phyloP scores from a whole-genome alignment of 192 early-diverging fungal genomes.

The Paraglomus brasilianum region DNA sequence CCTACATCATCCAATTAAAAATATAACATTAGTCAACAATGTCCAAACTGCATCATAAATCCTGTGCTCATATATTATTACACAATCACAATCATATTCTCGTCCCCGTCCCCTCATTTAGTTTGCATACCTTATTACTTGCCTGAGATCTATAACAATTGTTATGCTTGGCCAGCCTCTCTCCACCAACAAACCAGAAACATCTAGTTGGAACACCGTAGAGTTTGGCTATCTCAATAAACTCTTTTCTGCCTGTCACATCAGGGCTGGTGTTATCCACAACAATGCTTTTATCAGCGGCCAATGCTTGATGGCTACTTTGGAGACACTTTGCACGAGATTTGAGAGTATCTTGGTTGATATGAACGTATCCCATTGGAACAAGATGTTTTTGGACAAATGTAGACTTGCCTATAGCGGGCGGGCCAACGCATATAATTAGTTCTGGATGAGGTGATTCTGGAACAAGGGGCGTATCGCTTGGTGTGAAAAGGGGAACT shows the following conservation, averaged over 20 bases:
- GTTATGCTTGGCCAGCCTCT: conserved; percentile 74
- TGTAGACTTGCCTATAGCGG: conserved; percentile 81
- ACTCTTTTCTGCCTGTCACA: conserved; percentile 54
- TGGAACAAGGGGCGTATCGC: conserved; percentile 34
- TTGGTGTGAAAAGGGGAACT: conserved; percentile 40
- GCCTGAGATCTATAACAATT: conserved; percentile 63
- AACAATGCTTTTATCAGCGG: conserved; percentile 57
- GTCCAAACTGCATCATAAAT: neutral
- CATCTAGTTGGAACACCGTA: conserved; percentile 58
- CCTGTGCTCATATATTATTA: neutral
- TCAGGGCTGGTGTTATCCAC: conserved; percentile 88
- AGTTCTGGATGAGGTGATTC: conserved; percentile 48
- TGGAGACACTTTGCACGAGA: conserved; percentile 73
- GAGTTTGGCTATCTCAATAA: conserved; percentile 61
- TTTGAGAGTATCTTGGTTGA: conserved; percentile 85
- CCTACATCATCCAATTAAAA: neutral
- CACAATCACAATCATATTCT: neutral
- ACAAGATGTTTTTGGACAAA: conserved; percentile 66
- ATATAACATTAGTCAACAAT: neutral
- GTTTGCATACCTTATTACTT: neutral
- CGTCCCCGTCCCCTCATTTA: neutral
- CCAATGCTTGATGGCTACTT: conserved; percentile 51
- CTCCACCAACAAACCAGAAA: conserved; percentile 57
- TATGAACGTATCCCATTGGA: conserved; percentile 62
- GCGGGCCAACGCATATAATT: conserved; percentile 77